Evolutionary conservation across 208 protist genomes (phyloP).

Genomic region (Trypanosoma lewisi): DNA sequence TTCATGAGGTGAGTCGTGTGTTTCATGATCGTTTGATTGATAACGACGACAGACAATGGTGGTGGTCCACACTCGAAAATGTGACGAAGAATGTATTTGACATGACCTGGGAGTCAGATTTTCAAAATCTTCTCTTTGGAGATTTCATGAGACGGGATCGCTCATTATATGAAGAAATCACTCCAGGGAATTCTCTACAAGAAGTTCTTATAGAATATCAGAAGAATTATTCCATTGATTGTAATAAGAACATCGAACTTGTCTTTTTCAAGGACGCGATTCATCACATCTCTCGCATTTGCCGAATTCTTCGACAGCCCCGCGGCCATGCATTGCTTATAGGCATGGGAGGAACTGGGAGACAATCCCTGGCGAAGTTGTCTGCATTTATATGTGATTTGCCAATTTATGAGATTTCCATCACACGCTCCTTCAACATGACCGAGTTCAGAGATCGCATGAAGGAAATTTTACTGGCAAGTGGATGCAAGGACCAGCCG

Average conservation of each 20-base stretch:
- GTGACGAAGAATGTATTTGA: slow-evolving; percentile 58
- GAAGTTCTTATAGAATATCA: slow-evolving; percentile 83
- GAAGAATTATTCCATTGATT: slow-evolving; percentile 91
- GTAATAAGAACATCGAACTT: slow-evolving; percentile 89
- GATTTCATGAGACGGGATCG: slow-evolving; percentile 93
- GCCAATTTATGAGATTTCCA: slow-evolving; percentile 87
- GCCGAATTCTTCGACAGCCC: slow-evolving; percentile 95
- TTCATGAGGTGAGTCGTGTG: slow-evolving; percentile 95
- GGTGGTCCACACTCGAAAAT: slow-evolving; percentile 75
- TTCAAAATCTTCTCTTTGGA: slow-evolving; percentile 83
- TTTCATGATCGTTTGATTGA: slow-evolving; percentile 97
- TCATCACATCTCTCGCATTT: slow-evolving; percentile 95
- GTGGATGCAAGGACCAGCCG: slow-evolving; percentile 83
- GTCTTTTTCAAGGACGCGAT: slow-evolving; percentile 98
- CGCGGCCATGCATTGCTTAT: slow-evolving; percentile 96
- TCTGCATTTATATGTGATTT: slow-evolving; percentile 92
- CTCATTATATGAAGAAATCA: slow-evolving; percentile 76
- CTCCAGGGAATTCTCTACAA: slow-evolving; percentile 47
- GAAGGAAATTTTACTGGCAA: slow-evolving; percentile 83
- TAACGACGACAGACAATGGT: slow-evolving; percentile 89
- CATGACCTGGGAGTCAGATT: slow-evolving; percentile 59
- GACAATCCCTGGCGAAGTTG: slow-evolving; percentile 94
- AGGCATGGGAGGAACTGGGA: slow-evolving; percentile 96
- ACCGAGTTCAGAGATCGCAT: slow-evolving; percentile 94
- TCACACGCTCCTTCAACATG: slow-evolving; percentile 92